Percentiles rank a stretch among this genome's conserved stretches.
These are phyloP conservation scores for Blastobotrys ciferrii DNA, from an alignment of 1,139 yeast genomes.

Conservation along the genomic window DNA sequence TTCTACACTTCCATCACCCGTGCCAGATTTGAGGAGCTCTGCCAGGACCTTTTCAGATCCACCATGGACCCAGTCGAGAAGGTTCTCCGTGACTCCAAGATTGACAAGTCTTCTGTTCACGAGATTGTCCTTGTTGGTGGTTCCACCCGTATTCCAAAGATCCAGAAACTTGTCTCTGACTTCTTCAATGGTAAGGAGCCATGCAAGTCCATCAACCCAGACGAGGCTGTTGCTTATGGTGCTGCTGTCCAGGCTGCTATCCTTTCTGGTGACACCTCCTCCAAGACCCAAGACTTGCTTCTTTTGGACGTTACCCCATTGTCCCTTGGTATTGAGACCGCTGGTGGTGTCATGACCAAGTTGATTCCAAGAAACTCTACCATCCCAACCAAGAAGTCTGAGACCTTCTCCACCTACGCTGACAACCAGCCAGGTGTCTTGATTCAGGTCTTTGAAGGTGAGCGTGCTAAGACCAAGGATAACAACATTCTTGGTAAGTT, in stretches of 20 bases:
- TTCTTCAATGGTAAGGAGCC: conserved; percentile 92
- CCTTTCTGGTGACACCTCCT: conserved; percentile 76
- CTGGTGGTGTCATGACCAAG: conserved; percentile 98
- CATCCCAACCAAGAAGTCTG: conserved; percentile 93
- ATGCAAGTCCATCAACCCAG: conserved; percentile 94
- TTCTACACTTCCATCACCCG: conserved; percentile 89
- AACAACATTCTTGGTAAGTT: conserved; percentile 94
- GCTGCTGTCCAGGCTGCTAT: conserved; percentile 98
- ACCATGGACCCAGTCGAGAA: conserved; percentile 92
- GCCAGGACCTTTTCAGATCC: conserved; percentile 80
- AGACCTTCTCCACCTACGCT: conserved; percentile 88
- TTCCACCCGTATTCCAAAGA: conserved; percentile 98
- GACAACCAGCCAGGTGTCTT: conserved; percentile 97
- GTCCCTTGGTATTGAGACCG: conserved; percentile 93
- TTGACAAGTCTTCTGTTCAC: conserved; percentile 77
- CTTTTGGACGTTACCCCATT: conserved; percentile 91
- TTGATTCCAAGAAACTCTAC: conserved; percentile 96
- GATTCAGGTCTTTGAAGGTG: conserved; percentile 97
- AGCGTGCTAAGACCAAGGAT: conserved; percentile 93
- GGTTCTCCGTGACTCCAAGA: conserved; percentile 85
- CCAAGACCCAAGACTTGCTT: conserved; percentile 80
- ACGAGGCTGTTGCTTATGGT: conserved; percentile 97
- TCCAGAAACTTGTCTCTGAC: conserved; percentile 87
- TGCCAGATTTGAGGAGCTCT: conserved; percentile 93
- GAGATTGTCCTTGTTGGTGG: conserved; percentile 97